Evolutionary conservation across 139 green algal genomes (phyloP), one percentile per base, ranked within the genome.

Genomic region (Chlamydomonas schloesseri): DNA sequence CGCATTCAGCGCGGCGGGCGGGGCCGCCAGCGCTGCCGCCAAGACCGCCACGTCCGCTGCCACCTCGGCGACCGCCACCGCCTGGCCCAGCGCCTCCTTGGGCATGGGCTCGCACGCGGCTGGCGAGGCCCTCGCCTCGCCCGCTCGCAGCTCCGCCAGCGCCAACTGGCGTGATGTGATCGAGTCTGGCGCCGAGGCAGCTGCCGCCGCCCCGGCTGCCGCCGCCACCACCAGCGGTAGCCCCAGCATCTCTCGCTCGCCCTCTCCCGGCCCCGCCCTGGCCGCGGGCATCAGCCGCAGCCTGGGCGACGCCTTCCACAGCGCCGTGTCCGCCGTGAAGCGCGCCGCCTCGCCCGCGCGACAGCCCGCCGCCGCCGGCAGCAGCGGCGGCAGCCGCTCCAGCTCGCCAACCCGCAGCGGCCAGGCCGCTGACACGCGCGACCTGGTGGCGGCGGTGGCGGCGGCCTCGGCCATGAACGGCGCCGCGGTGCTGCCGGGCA

Each of bases 391-490:
- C 73, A 81, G 73, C n/a, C 73, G 53, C 50, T 6, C 31, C 4
- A 34, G 58, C 36, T 67, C 60, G 24, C 24, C 60, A 17, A n/a
- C 60, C 60, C 29, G 26, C 37, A 31, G 24, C 42, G 31, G 33
- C 76, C 36, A 18, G 26, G 36, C 60, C 17, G 31, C 68, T 10
- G 62, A 65, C 34, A 85, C 65, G 28, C 20, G 69, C 47, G 67
- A 85, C 2, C 46, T 70, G 47, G 76, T 85, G 65, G 46, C 67
- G 20, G 79, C 79, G 6, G 11, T 85, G 65, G 79, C 79, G 3
- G 65, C 67, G 3, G 79, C 79, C n/a, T 69, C 65, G 50, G 47
- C 65, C 26, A 42, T 85, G 29, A 55, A 20, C 28, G 31, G 55
- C 57, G 31, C 34, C 42, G 8, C 15, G 18, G 1, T 60, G 42